These are phyloP conservation scores for Cytospora leucostoma DNA, from an alignment of 2,329 filamentous ascomycete species.

Conservation along the genomic window DNA sequence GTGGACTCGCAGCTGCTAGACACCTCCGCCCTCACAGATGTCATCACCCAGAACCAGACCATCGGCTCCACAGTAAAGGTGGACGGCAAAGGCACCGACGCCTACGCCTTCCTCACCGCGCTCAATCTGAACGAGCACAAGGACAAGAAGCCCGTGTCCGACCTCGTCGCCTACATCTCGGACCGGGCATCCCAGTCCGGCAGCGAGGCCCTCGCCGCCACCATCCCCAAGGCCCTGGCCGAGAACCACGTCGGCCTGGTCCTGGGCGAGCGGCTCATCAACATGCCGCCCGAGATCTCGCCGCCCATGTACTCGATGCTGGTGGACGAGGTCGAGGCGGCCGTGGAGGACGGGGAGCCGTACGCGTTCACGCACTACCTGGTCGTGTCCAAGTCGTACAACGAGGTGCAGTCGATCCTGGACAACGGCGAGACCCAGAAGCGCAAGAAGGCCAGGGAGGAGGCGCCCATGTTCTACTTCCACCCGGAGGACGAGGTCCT, in stretches of 20 bases:
- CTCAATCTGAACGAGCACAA: conserved; percentile 80
- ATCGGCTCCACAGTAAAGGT: conserved; percentile 96
- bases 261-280: conserved; percentile 91
- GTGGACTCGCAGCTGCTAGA: conserved; percentile 84
- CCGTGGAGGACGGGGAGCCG: conserved; percentile 85
- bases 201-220: conserved; percentile 56
- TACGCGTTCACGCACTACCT: conserved; percentile 94
- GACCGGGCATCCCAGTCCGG: conserved; percentile 54
- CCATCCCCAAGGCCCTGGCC: conserved; percentile 59
- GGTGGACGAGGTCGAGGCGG: conserved; percentile 84
- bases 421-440: conserved; percentile 66
- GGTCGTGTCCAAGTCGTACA: conserved; percentile 88
- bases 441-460: conserved; percentile 62
- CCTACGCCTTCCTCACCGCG: conserved; percentile 88
- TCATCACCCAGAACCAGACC: conserved; percentile 82
- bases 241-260: conserved; percentile 75
- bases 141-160: conserved; percentile 70
- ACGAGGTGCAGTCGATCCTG: conserved; percentile 79
- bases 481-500: conserved; percentile 94
- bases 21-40: conserved; percentile 80
- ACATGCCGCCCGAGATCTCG: conserved; percentile 90
- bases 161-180: conserved; percentile 71
- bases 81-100: conserved; percentile 90
- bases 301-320: conserved; percentile 96
- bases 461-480: conserved; percentile 77